Conservation (phyloP, 352 stramenopile species). For the Phytophthora sojae region DNA sequence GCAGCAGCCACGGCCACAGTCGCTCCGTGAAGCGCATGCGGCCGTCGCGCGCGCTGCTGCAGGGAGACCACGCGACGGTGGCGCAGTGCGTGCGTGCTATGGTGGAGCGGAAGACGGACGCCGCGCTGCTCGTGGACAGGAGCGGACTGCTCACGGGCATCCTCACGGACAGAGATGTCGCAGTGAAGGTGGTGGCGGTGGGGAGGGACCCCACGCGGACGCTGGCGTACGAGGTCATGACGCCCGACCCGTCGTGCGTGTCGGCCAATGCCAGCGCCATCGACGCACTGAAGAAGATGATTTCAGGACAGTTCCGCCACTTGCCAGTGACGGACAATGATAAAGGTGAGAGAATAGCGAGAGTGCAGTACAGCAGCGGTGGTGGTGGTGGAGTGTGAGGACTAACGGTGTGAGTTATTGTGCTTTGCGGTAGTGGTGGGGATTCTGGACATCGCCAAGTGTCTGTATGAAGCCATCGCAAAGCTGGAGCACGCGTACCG, state of each 20-base stretch:
- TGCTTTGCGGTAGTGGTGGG: slow-evolving; percentile 85
- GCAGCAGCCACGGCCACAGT: slow-evolving; percentile 31
- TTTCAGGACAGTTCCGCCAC: slow-evolving; percentile 96
- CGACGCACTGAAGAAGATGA: slow-evolving; percentile 97
- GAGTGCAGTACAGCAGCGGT: neutral
- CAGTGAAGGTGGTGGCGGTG: slow-evolving; percentile 92
- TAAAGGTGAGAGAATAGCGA: slow-evolving; percentile 55
- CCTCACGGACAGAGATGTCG: slow-evolving; percentile 96
- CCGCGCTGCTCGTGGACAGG: slow-evolving; percentile 92
- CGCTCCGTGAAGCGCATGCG: slow-evolving; percentile 63
- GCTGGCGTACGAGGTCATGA: slow-evolving; percentile 94
- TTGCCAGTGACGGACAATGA: slow-evolving; percentile 94
- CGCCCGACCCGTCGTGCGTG: slow-evolving; percentile 95
- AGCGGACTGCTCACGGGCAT: slow-evolving; percentile 94
- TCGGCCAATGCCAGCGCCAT: slow-evolving; percentile 92
- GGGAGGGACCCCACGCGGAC: slow-evolving; percentile 82
- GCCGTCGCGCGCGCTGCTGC: slow-evolving; percentile 73
- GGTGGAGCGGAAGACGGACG: slow-evolving; percentile 91
- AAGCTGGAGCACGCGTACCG: slow-evolving; percentile 95
- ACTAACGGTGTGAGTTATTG: neutral
- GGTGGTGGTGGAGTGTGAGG: neutral
- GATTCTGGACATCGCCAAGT: slow-evolving; percentile 98
- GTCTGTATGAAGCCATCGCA: slow-evolving; percentile 97
- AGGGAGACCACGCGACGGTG: slow-evolving; percentile 75
- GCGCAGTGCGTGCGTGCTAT: slow-evolving; percentile 87